These are phyloP conservation scores for Leccinum huronense DNA, from an alignment of 1,284 basidiomycete genomes.

Conservation along the genomic window DNA sequence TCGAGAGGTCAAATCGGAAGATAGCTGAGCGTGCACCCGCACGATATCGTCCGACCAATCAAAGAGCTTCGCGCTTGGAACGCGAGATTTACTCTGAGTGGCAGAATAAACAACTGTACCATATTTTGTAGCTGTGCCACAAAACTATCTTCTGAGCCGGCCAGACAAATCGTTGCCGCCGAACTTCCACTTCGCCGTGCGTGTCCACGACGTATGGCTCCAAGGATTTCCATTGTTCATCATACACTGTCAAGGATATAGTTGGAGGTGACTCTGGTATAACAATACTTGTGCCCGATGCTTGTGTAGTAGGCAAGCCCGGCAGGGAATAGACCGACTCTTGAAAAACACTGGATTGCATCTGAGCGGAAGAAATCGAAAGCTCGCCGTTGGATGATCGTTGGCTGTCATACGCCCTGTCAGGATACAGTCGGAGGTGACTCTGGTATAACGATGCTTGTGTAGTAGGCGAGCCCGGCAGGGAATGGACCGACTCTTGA, in stretches of 20 bases:
- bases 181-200: conserved; percentile 50
- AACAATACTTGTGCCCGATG: conserved; percentile 10
- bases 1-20: conserved; percentile 47
- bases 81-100: conserved; percentile 70
- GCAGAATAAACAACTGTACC: conserved; percentile 68
- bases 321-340: conserved; percentile 25
- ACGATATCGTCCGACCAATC: conserved; percentile 86
- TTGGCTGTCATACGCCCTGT: not conserved
- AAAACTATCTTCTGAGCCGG: conserved; percentile 66
- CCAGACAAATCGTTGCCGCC: conserved; percentile 67
- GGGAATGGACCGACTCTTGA: too few relatives aligned
- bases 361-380: conserved; percentile 16
- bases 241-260: conserved; percentile 9
- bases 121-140: conserved; percentile 63
- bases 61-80: conserved; percentile 72
- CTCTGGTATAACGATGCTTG: too few relatives aligned
- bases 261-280: conserved; percentile 14
- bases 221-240: conserved; percentile 26
- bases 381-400: conserved; percentile 12
- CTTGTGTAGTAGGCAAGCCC: conserved; percentile 14
- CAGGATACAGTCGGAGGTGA: too few relatives aligned
- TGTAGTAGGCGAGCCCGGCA: too few relatives aligned
- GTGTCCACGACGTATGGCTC: conserved; percentile 29
- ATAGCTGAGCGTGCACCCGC: conserved; percentile 68
- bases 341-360: conserved; percentile 22